These are phyloP conservation scores for Mangifera indica DNA, from an alignment of 345 rosid genomes.

Conservation along the genomic window DNA sequence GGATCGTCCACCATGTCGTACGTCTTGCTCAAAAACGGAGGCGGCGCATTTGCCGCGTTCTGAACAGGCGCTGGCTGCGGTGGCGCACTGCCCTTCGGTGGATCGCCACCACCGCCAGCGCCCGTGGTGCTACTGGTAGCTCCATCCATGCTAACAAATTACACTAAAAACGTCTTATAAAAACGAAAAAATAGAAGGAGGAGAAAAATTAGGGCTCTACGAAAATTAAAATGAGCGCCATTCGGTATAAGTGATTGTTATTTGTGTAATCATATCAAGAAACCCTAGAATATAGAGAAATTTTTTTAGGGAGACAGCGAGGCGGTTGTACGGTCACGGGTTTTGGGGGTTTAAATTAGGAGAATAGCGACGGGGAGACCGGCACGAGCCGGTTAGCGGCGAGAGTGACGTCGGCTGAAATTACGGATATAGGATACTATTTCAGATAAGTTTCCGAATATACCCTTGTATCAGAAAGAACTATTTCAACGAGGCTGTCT, in stretches of 20 bases:
- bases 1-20: constrained; percentile 95
- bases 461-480: too few relatives aligned
- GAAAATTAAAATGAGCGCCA: constrained; percentile 2
- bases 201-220: constrained; percentile 17
- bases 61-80: constrained; percentile 48
- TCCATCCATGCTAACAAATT: constrained; percentile 32
- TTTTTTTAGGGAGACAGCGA: background rate
- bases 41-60: constrained; percentile 50
- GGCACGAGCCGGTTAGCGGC: constrained; percentile 12
- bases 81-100: constrained; percentile 27
- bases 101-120: constrained; percentile 23
- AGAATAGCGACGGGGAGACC: background rate
- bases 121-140: constrained; percentile 15
- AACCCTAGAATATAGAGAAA: constrained; percentile 7
- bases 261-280: background rate
- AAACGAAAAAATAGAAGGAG: too few relatives aligned
- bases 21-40: constrained; percentile 88
- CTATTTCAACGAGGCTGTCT: too few relatives aligned
- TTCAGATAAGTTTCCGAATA: too few relatives aligned
- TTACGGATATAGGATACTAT: background rate
- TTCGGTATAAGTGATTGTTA: background rate
- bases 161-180: background rate
- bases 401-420: background rate
- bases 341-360: background rate
- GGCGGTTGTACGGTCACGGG: constrained; percentile 1